phyloP scores from a whole-genome alignment of 331 rosid genomes.

The Erythrophleum ivorense region DNA sequence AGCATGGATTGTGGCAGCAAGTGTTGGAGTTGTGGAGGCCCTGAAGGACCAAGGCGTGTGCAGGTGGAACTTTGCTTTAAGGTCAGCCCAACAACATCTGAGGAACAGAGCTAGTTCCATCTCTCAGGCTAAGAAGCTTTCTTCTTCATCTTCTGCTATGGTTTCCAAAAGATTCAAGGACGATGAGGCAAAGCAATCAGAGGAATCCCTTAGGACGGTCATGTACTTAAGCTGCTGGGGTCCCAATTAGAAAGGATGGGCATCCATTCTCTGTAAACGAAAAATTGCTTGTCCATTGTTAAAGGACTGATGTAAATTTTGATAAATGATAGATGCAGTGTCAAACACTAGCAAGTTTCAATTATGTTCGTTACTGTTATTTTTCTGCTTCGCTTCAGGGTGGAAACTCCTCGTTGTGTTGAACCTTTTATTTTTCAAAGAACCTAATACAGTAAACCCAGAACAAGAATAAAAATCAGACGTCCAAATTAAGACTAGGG shows the following conservation, averaged over 20 bases:
- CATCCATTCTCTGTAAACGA: neutral
- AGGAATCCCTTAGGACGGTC: conserved; percentile 57
- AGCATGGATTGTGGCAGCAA: conserved; percentile 56
- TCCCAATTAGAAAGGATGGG: conserved; percentile 10
- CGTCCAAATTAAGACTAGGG: neutral
- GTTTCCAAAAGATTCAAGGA: conserved; percentile 35
- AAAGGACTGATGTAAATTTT: conserved; percentile 4
- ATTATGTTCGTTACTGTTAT: neutral
- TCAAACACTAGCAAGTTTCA: neutral
- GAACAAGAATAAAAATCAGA: neutral
- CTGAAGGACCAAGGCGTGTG: conserved; percentile 61
- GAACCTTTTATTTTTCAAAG: neutral
- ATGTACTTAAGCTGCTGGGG: conserved; percentile 72
- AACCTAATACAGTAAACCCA: neutral
- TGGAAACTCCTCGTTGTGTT: neutral
- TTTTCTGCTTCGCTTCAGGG: neutral
- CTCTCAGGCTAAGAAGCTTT: conserved; percentile 43
- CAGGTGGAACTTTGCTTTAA: conserved; percentile 49
- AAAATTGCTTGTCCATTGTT: neutral
- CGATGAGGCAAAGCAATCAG: conserved; percentile 46
- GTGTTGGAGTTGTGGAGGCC: conserved; percentile 64
- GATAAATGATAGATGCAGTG: neutral
- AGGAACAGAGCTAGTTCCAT: conserved; percentile 46
- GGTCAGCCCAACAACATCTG: conserved; percentile 49
- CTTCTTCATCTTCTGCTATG: conserved; percentile 44